phyloP scores from a whole-genome alignment of 306 rosid species.

The Oemleria cerasiformis region DNA sequence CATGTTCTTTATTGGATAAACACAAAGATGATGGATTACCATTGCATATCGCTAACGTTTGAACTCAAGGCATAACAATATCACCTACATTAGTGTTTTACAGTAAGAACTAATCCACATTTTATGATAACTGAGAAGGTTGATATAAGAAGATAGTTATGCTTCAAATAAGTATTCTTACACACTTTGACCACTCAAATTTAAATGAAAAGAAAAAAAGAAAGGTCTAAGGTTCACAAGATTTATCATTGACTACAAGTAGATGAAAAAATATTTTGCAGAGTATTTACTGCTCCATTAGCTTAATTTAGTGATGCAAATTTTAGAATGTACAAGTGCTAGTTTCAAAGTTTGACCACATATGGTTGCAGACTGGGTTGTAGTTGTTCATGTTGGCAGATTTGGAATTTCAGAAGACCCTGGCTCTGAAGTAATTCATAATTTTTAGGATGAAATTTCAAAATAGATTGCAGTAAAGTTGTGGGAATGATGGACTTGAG shows the following conservation, averaged over 20 bases:
- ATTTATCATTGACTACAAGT: neutral
- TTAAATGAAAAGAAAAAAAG: neutral
- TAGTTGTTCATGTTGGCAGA: neutral
- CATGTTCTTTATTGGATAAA: neutral
- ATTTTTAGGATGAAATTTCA: neutral
- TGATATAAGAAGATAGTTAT: neutral
- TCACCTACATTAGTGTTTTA: neutral
- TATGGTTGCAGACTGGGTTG: neutral
- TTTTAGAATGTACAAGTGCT: neutral
- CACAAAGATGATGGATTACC: neutral
- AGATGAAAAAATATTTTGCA: neutral
- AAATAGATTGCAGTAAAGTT: neutral
- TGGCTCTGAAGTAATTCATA: neutral
- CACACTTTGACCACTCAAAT: neutral
- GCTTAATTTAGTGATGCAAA: neutral
- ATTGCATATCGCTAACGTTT: neutral
- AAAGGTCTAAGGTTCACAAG: neutral
- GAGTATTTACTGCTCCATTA: neutral
- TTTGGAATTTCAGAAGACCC: neutral
- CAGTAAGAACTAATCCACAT: neutral
- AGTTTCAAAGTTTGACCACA: neutral
- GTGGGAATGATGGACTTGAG: neutral
- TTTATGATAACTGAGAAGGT: neutral
- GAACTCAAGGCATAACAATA: neutral
- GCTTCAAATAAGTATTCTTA: neutral